phyloP scores from a whole-genome alignment of 192 early-diverging fungal species.

The Linnemannia zychae region DNA sequence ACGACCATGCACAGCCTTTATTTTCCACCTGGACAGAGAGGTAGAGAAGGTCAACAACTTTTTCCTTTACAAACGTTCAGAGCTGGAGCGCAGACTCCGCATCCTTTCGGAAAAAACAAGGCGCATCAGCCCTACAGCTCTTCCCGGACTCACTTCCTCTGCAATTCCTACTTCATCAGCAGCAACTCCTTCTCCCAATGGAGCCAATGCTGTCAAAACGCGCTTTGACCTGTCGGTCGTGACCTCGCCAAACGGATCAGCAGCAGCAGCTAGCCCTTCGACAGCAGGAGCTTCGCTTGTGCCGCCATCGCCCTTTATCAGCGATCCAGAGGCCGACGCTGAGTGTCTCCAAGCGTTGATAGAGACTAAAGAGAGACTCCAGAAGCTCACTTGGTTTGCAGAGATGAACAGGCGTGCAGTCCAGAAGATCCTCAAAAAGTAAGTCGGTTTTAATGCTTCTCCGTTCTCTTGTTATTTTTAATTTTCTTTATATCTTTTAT shows the following conservation, averaged over 20 bases:
- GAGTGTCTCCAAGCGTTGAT: constrained; percentile 61
- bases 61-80: constrained; percentile 82
- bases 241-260: constrained; percentile 20
- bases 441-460: constrained; percentile 22
- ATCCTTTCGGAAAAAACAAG: constrained; percentile 68
- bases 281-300: constrained; percentile 4
- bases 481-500: not conserved
- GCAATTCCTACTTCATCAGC: not conserved
- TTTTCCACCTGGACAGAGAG: constrained; percentile 87
- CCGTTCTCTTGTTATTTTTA: no score
- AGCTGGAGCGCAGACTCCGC: constrained; percentile 78
- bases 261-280: not conserved
- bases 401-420: constrained; percentile 66
- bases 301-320: constrained; percentile 45
- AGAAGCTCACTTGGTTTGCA: constrained; percentile 65
- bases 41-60: constrained; percentile 88
- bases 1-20: constrained; percentile 67
- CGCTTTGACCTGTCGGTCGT: constrained; percentile 38
- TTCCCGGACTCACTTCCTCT: not conserved
- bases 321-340: constrained; percentile 55
- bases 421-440: constrained; percentile 73
- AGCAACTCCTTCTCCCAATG: not conserved
- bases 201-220: not conserved
- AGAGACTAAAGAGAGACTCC: constrained; percentile 60
- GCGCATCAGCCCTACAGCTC: constrained; percentile 9